Evolutionary conservation across 768 basidiomycete species (phyloP), one percentile per base, ranked within the genome.

Genomic region (Pulveroboletus sp.): DNA sequence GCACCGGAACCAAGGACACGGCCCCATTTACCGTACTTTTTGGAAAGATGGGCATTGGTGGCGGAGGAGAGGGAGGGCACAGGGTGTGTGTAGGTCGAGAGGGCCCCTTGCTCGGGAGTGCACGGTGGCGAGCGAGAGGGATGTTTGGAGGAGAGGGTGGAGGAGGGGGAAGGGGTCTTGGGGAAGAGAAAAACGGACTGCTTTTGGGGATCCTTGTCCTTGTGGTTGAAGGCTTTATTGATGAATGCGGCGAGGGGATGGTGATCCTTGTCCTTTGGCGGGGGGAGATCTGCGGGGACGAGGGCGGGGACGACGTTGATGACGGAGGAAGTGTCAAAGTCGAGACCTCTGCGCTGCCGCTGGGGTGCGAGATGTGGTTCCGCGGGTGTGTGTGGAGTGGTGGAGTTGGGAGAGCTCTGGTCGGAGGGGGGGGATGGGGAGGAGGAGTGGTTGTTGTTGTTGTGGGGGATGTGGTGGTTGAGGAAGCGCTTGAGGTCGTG

Each of bases 1-100:
- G 95, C 96, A 24, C 96, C 96, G 24, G 86, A 89, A 23, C 96
- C 96, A 9, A 99, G 81, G 16, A 96, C 83, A 44, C 90, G 82
- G 32, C 95, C 96, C 90, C 96, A 96, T 67, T 99, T 99, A 56
- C 96, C 96, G 60, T 99, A 99, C 76, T 97, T 98, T 74, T 98
- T 98, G n/a, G 87, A 74, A 49, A 99, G 75, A 67, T 96, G 93
- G 13, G 89, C 90, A 45, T 94, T 85, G 3, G 89, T 91, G 6
- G 87, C 89, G 42, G 85, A 82, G 13, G 87, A 82, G 20, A 93
- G 80, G 3, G 89, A 88, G 22, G 75, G 65, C 31, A 82, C 71
- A 49, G 73, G 70, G 22, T 73, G 68, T 13, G 66, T 52, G 51
- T 51, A 42, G 56, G 54, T 41, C 49, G 71, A 40, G 2, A 56